Evolutionary conservation across 306 rosid species (phyloP).

Genomic region (Lathyrus aphaca): DNA sequence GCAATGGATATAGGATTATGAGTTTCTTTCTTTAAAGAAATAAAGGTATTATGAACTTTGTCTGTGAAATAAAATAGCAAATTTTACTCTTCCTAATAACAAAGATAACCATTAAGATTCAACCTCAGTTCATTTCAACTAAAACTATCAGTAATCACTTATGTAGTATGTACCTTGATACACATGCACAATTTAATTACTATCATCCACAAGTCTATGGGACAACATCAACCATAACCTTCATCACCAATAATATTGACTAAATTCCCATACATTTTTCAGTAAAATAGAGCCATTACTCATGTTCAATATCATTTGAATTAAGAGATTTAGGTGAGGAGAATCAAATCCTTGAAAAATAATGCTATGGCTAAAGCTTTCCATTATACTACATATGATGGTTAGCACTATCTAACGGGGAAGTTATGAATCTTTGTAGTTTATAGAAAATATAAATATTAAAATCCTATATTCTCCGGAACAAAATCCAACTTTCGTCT

Average conservation of each 20-base stretch:
- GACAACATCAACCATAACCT: slow-evolving; percentile 11
- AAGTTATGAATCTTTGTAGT: slow-evolving; percentile 9
- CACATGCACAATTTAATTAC: neutral
- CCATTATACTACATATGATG: slow-evolving; percentile 4
- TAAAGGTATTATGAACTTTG: neutral
- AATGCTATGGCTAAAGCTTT: slow-evolving; percentile 13
- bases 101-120: neutral
- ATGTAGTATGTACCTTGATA: slow-evolving; percentile 9
- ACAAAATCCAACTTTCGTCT: slow-evolving; percentile 13
- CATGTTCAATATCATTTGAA: neutral
- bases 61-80: neutral
- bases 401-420: slow-evolving; percentile 5
- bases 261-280: neutral
- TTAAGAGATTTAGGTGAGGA: neutral
- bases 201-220: too few species aligned
- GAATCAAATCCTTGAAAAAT: slow-evolving; percentile 6
- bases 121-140: neutral
- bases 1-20: neutral
- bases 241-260: slow-evolving; percentile 1
- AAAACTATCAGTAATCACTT: neutral
- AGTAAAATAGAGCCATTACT: slow-evolving; percentile 23
- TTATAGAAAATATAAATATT: slow-evolving; percentile 1
- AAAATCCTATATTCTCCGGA: slow-evolving; percentile 9
- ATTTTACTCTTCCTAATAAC: neutral
- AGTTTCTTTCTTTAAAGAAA: neutral